A percentile compares a stretch with the other conserved stretches of the same genome.
Evolutionary conservation across 2,329 filamentous ascomycete species (phyloP).

Genomic region (Pseudogymnoascus sp.): DNA sequence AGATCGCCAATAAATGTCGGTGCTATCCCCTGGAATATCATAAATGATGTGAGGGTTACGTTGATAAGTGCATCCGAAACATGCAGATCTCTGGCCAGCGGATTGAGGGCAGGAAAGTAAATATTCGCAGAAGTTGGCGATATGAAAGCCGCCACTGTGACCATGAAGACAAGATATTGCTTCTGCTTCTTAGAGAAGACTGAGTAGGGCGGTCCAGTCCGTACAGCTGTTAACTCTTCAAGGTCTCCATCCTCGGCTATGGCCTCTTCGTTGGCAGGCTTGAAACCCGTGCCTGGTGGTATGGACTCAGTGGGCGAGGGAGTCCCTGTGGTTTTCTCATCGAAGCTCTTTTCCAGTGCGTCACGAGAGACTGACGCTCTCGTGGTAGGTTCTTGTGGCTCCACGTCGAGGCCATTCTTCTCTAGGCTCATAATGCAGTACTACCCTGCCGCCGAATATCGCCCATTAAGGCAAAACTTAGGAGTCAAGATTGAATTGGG

Average conservation of each 20-base stretch:
- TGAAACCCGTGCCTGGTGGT: not conserved
- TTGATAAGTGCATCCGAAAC: constrained; percentile 11
- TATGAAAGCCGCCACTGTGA: constrained; percentile 35
- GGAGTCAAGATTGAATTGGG: not conserved
- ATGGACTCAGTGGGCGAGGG: not conserved
- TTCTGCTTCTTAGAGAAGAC: constrained; percentile 32
- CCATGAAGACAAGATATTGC: constrained; percentile 46
- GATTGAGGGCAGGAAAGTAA: not conserved
- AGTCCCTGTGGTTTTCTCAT: not conserved
- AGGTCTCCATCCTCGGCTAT: constrained; percentile 23
- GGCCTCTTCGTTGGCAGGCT: constrained; percentile 13
- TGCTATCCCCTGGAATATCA: constrained; percentile 6
- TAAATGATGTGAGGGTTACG: constrained; percentile 11
- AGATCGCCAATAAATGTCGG: constrained; percentile 9
- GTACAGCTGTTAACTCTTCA: constrained; percentile 23
- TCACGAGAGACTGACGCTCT: not conserved
- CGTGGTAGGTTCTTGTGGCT: constrained; percentile 3
- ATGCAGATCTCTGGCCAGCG: not conserved
- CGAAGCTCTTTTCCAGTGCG: not conserved
- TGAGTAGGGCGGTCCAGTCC: constrained; percentile 26
- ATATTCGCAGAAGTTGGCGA: constrained; percentile 20
- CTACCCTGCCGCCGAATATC: not conserved
- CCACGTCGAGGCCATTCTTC: not conserved
- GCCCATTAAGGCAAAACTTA: not conserved
- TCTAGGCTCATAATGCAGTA: not conserved